Percentiles rank a stretch among this genome's conserved stretches.
Evolutionary conservation across 1,139 yeast genomes (phyloP).

Genomic region (Geotrichum aggregatum): DNA sequence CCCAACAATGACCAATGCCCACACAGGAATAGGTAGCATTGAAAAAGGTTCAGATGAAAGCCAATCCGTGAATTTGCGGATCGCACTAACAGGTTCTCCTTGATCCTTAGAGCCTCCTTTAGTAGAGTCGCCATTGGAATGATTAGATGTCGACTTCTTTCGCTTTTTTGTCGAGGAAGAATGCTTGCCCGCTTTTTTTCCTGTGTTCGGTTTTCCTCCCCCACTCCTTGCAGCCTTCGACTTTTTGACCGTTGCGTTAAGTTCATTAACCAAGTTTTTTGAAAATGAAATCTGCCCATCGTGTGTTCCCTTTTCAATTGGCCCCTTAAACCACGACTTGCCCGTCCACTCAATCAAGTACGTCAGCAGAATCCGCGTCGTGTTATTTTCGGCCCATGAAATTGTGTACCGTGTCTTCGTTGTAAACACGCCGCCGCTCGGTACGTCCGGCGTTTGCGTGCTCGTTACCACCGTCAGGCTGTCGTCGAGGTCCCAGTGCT

Average conservation of each 20-base stretch:
- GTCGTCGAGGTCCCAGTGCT: slow-evolving; percentile 57
- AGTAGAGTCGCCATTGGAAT: too few relatives aligned
- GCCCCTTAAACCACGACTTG: slow-evolving; percentile 88
- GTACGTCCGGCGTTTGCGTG: slow-evolving; percentile 90
- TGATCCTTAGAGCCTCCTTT: slow-evolving; percentile 15
- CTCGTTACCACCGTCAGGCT: slow-evolving; percentile 58
- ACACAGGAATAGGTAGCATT: slow-evolving; percentile 25
- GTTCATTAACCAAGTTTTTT: slow-evolving; percentile 53
- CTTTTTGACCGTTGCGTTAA: slow-evolving; percentile 47
- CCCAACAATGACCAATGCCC: slow-evolving; percentile 24
- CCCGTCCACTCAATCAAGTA: slow-evolving; percentile 80
- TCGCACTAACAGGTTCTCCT: slow-evolving; percentile 3
- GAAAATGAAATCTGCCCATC: slow-evolving; percentile 83
- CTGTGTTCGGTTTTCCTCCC: slow-evolving; percentile 30
- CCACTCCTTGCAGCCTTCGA: slow-evolving; percentile 32
- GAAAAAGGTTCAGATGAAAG: slow-evolving; percentile 22
- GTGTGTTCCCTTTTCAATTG: slow-evolving; percentile 85
- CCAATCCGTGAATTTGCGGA: slow-evolving; percentile 13
- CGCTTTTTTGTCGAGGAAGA: neutral
- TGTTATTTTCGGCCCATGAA: slow-evolving; percentile 73
- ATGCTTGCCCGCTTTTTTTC: slow-evolving; percentile 23
- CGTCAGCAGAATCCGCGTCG: slow-evolving; percentile 63
- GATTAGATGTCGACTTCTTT: slow-evolving; percentile 1
- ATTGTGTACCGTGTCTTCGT: slow-evolving; percentile 62
- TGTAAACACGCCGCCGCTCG: slow-evolving; percentile 79